These are phyloP conservation scores for Dioszegia aurantiaca DNA, from an alignment of 768 basidiomycete species.

Conservation along the genomic window DNA sequence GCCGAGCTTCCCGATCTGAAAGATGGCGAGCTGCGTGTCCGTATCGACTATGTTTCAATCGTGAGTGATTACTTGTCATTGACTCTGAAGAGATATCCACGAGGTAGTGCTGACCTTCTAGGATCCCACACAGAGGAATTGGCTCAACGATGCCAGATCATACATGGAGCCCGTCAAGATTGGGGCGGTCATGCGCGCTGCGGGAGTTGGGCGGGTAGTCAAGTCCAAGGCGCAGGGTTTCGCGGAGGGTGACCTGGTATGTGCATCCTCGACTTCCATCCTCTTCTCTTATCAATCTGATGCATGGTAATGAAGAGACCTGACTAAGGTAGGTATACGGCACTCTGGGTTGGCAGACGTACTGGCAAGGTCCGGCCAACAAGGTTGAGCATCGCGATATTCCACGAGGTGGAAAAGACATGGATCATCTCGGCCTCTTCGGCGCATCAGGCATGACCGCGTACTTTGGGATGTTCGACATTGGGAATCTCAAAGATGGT, in stretches of 20 bases:
- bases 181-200: constrained; percentile 72
- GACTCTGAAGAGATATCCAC: not conserved
- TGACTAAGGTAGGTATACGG: constrained; percentile 30
- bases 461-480: constrained; percentile 80
- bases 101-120: constrained; percentile 54
- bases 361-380: constrained; percentile 45
- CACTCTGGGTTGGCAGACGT: constrained; percentile 48
- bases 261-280: not conserved
- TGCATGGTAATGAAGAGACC: not conserved
- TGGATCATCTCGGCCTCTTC: constrained; percentile 82
- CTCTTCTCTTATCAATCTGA: not conserved
- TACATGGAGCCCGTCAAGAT: constrained; percentile 58
- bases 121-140: constrained; percentile 83
- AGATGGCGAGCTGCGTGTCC: constrained; percentile 65
- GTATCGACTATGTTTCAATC: constrained; percentile 64
- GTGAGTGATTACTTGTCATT: constrained; percentile 24
- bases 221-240: constrained; percentile 60
- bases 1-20: constrained; percentile 42
- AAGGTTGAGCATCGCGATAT: constrained; percentile 27
- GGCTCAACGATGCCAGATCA: constrained; percentile 68
- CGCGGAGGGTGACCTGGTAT: constrained; percentile 67
- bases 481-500: constrained; percentile 75
- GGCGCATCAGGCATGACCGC: constrained; percentile 78
- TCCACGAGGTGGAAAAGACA: constrained; percentile 61
- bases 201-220: constrained; percentile 66